These are phyloP conservation scores for Cucumis hystrix DNA, from an alignment of 306 rosid species.

Conservation along the genomic window DNA sequence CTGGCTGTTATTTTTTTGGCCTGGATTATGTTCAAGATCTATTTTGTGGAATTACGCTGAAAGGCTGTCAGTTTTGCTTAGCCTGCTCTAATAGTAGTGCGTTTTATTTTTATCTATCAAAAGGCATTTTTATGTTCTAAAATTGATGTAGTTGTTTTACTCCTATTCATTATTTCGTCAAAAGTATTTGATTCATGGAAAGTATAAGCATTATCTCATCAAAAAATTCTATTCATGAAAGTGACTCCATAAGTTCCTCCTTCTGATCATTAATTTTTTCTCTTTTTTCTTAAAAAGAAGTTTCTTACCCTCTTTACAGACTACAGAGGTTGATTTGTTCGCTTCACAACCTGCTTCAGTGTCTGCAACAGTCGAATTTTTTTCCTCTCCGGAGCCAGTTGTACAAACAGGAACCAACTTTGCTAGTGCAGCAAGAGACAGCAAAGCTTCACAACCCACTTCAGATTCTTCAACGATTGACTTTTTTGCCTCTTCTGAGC, in stretches of 20 bases:
- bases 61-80: background rate
- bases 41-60: too few relatives aligned
- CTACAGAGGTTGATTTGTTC: slow-evolving; percentile 56
- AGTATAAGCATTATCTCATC: background rate
- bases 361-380: slow-evolving; percentile 57
- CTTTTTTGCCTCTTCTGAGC: slow-evolving; percentile 48
- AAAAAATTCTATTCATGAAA: background rate
- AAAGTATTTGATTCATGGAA: background rate
- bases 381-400: slow-evolving; percentile 52
- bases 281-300: background rate
- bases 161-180: background rate
- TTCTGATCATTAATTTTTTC: background rate
- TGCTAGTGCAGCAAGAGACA: slow-evolving; percentile 23
- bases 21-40: too few relatives aligned
- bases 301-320: slow-evolving; percentile 26
- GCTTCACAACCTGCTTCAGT: slow-evolving; percentile 54
- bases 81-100: background rate
- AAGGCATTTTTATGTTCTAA: background rate
- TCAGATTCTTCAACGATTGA: slow-evolving; percentile 47
- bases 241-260: background rate
- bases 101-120: background rate
- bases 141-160: background rate
- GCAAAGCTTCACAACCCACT: slow-evolving; percentile 45
- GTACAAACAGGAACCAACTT: slow-evolving; percentile 43
- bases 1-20: too few relatives aligned